phyloP scores from a whole-genome alignment of 805 yeast species.

The Candida fluviatilis region DNA sequence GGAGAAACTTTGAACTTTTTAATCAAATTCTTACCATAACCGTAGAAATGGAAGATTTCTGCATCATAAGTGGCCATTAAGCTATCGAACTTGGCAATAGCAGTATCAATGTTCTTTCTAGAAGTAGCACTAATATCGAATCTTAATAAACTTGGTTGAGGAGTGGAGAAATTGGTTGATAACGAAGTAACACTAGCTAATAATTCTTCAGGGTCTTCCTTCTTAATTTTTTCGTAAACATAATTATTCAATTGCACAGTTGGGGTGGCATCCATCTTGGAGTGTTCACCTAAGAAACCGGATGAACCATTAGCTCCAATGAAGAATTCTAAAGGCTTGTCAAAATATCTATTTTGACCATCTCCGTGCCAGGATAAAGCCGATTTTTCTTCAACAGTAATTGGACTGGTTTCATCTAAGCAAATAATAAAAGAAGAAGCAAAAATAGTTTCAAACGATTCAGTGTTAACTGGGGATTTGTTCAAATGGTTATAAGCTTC shows the following conservation, averaged over 20 bases:
- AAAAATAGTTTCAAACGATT: slow-evolving; percentile 62
- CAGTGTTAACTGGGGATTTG: slow-evolving; percentile 57
- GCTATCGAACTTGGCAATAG: slow-evolving; percentile 51
- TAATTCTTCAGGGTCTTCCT: slow-evolving; percentile 34
- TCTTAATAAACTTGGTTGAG: slow-evolving; percentile 23
- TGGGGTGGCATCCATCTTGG: slow-evolving; percentile 98
- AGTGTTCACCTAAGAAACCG: slow-evolving; percentile 95
- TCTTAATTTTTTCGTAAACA: slow-evolving; percentile 51
- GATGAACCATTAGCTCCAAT: slow-evolving; percentile 80
- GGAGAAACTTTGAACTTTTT: slow-evolving; percentile 85
- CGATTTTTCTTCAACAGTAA: slow-evolving; percentile 78
- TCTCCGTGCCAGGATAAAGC: slow-evolving; percentile 93
- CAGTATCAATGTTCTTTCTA: slow-evolving; percentile 48
- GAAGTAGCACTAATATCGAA: slow-evolving; percentile 59
- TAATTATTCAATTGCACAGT: slow-evolving; percentile 83
- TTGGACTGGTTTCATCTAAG: slow-evolving; percentile 69
- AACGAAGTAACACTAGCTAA: slow-evolving; percentile 21
- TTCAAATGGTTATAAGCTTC: slow-evolving; percentile 53
- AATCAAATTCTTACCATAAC: slow-evolving; percentile 82
- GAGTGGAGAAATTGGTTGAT: slow-evolving; percentile 2
- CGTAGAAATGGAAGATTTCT: slow-evolving; percentile 73
- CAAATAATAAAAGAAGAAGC: slow-evolving; percentile 78
- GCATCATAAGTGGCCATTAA: slow-evolving; percentile 68
- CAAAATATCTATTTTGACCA: slow-evolving; percentile 85
- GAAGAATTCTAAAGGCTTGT: slow-evolving; percentile 85